Base-by-base conservation (phyloP, 2,329 filamentous ascomycete species). In the Dactylellina drechsleri region DNA sequence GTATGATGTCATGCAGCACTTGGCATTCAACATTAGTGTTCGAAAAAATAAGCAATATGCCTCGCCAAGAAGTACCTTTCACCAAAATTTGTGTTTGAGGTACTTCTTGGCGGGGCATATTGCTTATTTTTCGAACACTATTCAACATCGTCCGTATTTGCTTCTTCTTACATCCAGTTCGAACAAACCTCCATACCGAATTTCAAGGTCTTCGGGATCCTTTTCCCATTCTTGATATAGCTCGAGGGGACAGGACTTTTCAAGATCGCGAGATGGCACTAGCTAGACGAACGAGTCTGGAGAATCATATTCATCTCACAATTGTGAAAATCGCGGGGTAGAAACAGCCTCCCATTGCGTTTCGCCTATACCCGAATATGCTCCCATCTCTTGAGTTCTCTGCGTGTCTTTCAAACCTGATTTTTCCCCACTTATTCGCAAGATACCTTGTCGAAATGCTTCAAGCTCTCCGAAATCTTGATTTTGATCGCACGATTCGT, bases 301-400 rank as follows among this genome's bases (percentile, higher is more conserved):
- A 23, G 23, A 36, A 36, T 28, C 20, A 18, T 47, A 47, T 47
- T 16, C 31, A 36, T 36, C 40, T 59, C 16, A 16, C 16, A 31
- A 68, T 57, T 47, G 31, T 28, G 57, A 18, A 62, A 52, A 70
- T 70, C 66, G 66, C 57, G 66, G 66, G 66, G 66, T 70, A 70
- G 56, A 52, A 54, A 15, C 7, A 47, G 16, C 23, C 23, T 23
- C 23, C 23, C 2, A 10, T 2, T 36, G 10, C 31, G 3, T 5
- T 23, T 36, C 31, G 31, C 31, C 31, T 47, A 49, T 28, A 61
- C 41, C 66, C 57, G 66, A 62, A 50, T 49, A 56, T 45, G 26
- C 54, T 59, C 18, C 47, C 64, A 54, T 60, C 49, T 31, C 56
- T 47, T 36, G 31, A 7, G 10, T 36, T 10, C 31, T 36, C 6